Conservation (phyloP, 2,329 filamentous ascomycete genomes). For the Coniella lustricola region DNA sequence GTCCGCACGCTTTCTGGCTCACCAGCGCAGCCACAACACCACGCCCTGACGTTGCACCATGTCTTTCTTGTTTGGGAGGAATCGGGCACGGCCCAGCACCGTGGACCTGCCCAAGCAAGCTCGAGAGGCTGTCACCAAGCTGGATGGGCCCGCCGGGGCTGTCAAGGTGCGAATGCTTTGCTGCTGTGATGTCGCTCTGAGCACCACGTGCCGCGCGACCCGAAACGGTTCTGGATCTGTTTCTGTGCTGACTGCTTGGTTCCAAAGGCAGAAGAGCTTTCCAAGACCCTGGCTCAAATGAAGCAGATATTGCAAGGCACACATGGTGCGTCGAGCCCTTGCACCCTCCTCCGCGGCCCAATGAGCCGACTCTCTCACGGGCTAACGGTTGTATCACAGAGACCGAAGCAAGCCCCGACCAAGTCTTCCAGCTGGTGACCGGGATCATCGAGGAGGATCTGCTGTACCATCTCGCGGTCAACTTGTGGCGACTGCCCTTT, state of each 20-base stretch:
- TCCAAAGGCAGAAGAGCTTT: slow-evolving; percentile 72
- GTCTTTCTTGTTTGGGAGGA: slow-evolving; percentile 50
- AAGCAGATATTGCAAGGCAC: slow-evolving; percentile 91
- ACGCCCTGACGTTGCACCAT: slow-evolving; percentile 20
- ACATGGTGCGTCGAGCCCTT: slow-evolving; percentile 53
- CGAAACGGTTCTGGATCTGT: neutral
- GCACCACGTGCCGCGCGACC: neutral
- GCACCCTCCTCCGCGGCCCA: neutral
- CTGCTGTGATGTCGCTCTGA: neutral
- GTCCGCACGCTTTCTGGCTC: neutral
- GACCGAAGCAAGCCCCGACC: slow-evolving; percentile 76
- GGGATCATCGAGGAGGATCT: slow-evolving; percentile 85
- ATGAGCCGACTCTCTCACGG: neutral
- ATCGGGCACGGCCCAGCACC: slow-evolving; percentile 42
- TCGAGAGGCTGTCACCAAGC: slow-evolving; percentile 44
- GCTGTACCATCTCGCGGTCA: slow-evolving; percentile 73
- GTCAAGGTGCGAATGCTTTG: slow-evolving; percentile 30
- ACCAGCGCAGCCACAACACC: slow-evolving; percentile 1
- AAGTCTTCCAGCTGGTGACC: slow-evolving; percentile 78
- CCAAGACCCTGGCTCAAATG: slow-evolving; percentile 81
- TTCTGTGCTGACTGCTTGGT: slow-evolving; percentile 2
- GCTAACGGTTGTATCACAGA: slow-evolving; percentile 44
- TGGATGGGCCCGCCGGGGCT: slow-evolving; percentile 41
- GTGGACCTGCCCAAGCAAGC: slow-evolving; percentile 50
- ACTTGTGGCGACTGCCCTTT: slow-evolving; percentile 82